phyloP scores from a whole-genome alignment of 768 basidiomycete genomes.

The Hemileccinum impolitum region DNA sequence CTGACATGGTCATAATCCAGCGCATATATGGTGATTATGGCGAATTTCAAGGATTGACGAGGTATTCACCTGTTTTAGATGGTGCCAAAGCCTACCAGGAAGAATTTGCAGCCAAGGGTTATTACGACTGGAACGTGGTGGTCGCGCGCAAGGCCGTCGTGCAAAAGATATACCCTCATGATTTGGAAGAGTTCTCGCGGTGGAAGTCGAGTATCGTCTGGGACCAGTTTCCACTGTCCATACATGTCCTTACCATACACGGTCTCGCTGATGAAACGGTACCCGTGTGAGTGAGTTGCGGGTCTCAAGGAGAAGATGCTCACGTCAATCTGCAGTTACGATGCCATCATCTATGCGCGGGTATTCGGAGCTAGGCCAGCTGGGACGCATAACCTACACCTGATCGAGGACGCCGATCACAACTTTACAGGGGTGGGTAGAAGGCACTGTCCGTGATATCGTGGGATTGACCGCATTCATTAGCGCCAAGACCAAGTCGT shows the following conservation, averaged over 20 bases:
- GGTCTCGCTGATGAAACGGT: slow-evolving; percentile 69
- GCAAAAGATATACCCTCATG: slow-evolving; percentile 52
- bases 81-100: slow-evolving; percentile 39
- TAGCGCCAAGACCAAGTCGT: slow-evolving; percentile 66
- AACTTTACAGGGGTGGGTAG: slow-evolving; percentile 61
- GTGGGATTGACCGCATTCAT: slow-evolving; percentile 2
- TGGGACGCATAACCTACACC: slow-evolving; percentile 68
- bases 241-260: slow-evolving; percentile 74
- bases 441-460: not conserved
- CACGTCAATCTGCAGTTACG: slow-evolving; percentile 45
- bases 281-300: slow-evolving; percentile 52
- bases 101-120: slow-evolving; percentile 54
- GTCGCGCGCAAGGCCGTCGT: slow-evolving; percentile 62
- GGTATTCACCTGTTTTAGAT: slow-evolving; percentile 19
- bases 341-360: slow-evolving; percentile 66
- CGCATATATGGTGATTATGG: slow-evolving; percentile 26
- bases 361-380: slow-evolving; percentile 53
- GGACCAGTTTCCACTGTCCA: slow-evolving; percentile 57
- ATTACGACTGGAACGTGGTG: slow-evolving; percentile 56
- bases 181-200: slow-evolving; percentile 56
- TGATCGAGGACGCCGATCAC: slow-evolving; percentile 75
- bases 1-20: slow-evolving; percentile 13
- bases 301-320: not conserved
- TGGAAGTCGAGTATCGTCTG: slow-evolving; percentile 71
- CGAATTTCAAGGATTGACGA: not conserved